Base-by-base conservation (phyloP, 345 rosid genomes). In the Camelina hispida region DNA sequence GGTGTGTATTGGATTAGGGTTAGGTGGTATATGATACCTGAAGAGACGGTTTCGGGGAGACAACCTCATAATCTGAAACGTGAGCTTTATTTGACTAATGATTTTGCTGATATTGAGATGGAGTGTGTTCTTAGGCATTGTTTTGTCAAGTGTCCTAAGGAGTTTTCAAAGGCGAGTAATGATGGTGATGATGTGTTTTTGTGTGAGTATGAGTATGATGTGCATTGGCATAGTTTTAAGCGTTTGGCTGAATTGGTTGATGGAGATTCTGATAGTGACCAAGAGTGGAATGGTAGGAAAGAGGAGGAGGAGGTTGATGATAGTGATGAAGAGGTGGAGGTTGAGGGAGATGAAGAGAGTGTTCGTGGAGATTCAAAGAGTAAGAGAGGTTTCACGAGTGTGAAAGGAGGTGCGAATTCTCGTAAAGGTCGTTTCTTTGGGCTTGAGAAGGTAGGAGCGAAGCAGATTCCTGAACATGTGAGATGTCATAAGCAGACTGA, bases 121-220 rank as follows among this genome's bases (percentile, higher is more conserved):
- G 92, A 86, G 69, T 85, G 88, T 72, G 66, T 92, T 18, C 74
- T 94, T 52, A 88, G 89, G 82, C 97, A 84, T 74, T 94, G 99
- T 80, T 84, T 38, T 79, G 96, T 95, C 9, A 83, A 65, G 91
- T 85, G 46, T 72, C 99, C 96, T 17, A 79, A 80, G 76, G 96
- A 90, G 65, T 92, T 85, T 79, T 79, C 83, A 4, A 87, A 85
- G 81, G 95, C 92, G 54, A 84, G 64, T 35, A 69, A 89, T 54
- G 88, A 83, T 72, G 97, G 97, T 34, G 97, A 94, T 87, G 99
- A 92, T 82, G 73, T 94, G 58, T 94, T 87, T 67, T 77, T 92
- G 2, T 92, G 99, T 58, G 98, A 94, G 81, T 91, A 94, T 75
- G 97, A 92, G 51, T 94, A 94, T 74, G 97, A 94, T 80, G 80